Base-by-base conservation (phyloP, 345 rosid species). In the Salix koriyanagi region DNA sequence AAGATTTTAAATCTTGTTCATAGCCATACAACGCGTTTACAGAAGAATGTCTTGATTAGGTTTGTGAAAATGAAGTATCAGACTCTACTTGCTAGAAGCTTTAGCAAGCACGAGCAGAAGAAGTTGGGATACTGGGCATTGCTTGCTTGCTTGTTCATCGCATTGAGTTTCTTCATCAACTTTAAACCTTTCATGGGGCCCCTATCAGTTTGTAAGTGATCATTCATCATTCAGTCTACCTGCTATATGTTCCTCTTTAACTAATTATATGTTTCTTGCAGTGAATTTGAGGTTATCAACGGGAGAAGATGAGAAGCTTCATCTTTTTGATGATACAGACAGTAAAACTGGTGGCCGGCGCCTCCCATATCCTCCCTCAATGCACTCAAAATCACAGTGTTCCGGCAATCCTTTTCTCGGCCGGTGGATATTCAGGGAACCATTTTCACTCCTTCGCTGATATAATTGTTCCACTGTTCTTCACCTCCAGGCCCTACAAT, bases 381-480 rank as follows among this genome's bases (percentile, higher is more conserved):
- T n/a, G n/a, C n/a, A n/a, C n/a, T n/a, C 69, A 54, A 48, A 76
- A 72, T 75, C 89, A 88, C 54, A 88, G 77, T 66, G 84, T 90
- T 76, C 92, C 96, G 0, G 97, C 88, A 19, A 46, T 93, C 18
- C 85, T 95, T 5, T 95, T 95, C 75, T 95, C 99, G 23, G 80
- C 79, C 5, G 96, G 91, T 30, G 99, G 96, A 65, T 95, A 89
- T 74, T 30, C 97, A 2, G 90, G 91, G 15, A 93, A 95, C 85
- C 88, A 90, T 76, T 95, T 88, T 65, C 99, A 95, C 19, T 91
- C 90, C 76, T 93, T 91, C 84, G 83, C 94, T 1, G 97, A 95
- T 72, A 70, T 91, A 13, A 74, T 95, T 65, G 70, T 93, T 72
- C 99, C 99, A 1, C 84, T 93, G 0, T 95, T 70, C 78, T 76